phyloP scores from a whole-genome alignment of 805 yeast genomes.

The Pichia deserticola region DNA sequence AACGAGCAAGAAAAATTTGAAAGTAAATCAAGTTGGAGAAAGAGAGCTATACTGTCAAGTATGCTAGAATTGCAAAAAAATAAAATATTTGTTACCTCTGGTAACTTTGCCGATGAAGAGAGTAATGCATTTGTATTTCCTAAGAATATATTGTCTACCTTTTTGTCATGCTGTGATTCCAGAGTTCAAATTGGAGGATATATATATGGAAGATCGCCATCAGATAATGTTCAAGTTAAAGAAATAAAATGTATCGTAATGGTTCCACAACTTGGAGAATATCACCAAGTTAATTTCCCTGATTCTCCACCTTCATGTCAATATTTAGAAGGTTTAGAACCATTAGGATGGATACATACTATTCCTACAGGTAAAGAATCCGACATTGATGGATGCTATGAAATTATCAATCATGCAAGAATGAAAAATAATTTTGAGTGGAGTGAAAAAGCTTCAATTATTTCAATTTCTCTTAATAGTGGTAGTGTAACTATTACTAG shows the following conservation, averaged over 20 bases:
- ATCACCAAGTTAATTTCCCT: slow-evolving; percentile 59
- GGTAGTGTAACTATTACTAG: slow-evolving; percentile 80
- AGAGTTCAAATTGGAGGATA: slow-evolving; percentile 78
- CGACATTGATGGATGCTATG: slow-evolving; percentile 58
- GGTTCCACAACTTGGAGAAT: slow-evolving; percentile 83
- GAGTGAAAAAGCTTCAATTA: slow-evolving; percentile 41
- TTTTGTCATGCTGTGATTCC: slow-evolving; percentile 74
- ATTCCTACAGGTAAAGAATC: slow-evolving; percentile 51
- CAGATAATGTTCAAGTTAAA: slow-evolving; percentile 62
- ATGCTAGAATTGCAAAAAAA: slow-evolving; percentile 67
- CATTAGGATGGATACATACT: slow-evolving; percentile 94
- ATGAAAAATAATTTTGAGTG: slow-evolving; percentile 31
- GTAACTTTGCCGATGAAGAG: slow-evolving; percentile 45
- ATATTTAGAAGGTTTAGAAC: slow-evolving; percentile 51
- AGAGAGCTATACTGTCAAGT: slow-evolving; percentile 72
- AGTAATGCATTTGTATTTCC: slow-evolving; percentile 73
- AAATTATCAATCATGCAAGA: slow-evolving; percentile 54
- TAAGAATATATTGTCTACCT: slow-evolving; percentile 65
- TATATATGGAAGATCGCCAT: slow-evolving; percentile 73
- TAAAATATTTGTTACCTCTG: slow-evolving; percentile 65
- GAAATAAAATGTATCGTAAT: slow-evolving; percentile 70
- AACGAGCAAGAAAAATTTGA: slow-evolving; percentile 81
- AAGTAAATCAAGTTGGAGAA: slow-evolving; percentile 88
- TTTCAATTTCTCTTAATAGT: slow-evolving; percentile 67
- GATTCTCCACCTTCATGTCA: slow-evolving; percentile 33